Base-by-base conservation (phyloP, 2,329 filamentous ascomycete genomes). In the Lachnellula suecica region DNA sequence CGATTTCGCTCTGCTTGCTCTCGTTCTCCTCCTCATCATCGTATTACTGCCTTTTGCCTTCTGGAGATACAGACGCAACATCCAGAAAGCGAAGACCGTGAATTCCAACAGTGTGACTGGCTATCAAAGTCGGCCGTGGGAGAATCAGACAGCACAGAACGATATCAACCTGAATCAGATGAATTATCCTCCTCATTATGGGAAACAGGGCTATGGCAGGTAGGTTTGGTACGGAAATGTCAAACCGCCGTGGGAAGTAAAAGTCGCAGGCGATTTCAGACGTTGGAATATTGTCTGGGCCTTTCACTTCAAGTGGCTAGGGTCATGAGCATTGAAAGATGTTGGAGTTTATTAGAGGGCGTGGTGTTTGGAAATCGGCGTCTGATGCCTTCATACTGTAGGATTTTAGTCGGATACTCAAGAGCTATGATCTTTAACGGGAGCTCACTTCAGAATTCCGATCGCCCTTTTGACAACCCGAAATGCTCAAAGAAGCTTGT, bases 1-100 rank as follows among this genome's bases (percentile, higher is more conserved):
- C 52, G 71, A 76, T 56, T 75, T 72, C 60, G 70, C 76, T 29
- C 72, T 82, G n/a, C 71, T 74, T 8, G 75, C 71, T 22, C 63
- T 80, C 27, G 66, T 80, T 27, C 51, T 63, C 1, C 66, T 81
- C 44, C 66, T 77, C 42, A 45, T 79, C 4, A 66, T 70, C 27
- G 64, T 75, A 44, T 46, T 68, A 3, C 61, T 72, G 22, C 47
- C 52, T 11, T 29, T 54, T 1, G 31, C 43, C 2, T 54, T 54
- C 43, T 54, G 52, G 47, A 35, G 52, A 43, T 50, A 38, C 22
- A 35, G 47, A 37, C 25, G 47, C 9, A 54, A 50, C 29, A 35
- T 43, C 4, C 46, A 46, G 35, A 48, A 54, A 24, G 35, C 42
- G 22, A 54, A 47, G 40, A 44, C 42, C 3, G 37, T 20, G 15